Evolutionary conservation across 495 filamentous ascomycete species (phyloP), one percentile per base, ranked within the genome.

Genomic region (Cercophora scortea): DNA sequence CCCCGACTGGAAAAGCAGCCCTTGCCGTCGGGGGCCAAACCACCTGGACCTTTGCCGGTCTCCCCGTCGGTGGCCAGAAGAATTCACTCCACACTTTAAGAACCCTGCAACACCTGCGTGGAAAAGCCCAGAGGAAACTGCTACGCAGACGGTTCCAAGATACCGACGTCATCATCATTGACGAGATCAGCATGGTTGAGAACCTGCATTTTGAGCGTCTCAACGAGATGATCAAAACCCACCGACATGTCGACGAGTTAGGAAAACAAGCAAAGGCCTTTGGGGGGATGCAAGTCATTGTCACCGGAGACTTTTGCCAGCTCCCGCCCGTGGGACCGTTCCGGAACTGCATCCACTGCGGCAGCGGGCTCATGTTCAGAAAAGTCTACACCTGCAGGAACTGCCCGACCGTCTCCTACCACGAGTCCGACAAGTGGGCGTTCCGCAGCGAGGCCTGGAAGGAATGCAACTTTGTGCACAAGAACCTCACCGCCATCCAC

Each of bases 261-360:
- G 25, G 25, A 5, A 25, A 25, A 25, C 11, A 33, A 4, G 80
- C 80, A 5, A 69, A 79, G 2, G 81, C 91, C 0, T 98, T 96
- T 66, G 93, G 93, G 32, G 92, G 91, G 1, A 90, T 95, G 41
- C 92, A 96, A 61, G 75, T 98, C 34, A 80, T 98, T 32, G 86
- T 96, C 25, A 96, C 92, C 0, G 93, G 93, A 0, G 93, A 98
- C 67, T 98, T 96, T 65, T 96, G 94, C 64, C 93, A 98, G 62
- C 67, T 98, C 13, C 90, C 93, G 0, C 92, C 92, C 0, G 90
- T 98, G 10, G 89, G 86, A 19, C 90, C 93, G 6, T 78, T 76
- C 80, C 25, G 88, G 79, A 58, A 93, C 86, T 74, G 86, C 81
- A 33, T 95, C 84, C 49, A 78, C 80, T 70, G 92, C 81, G 53